Conservation (phyloP, 176 grass and related monocot genomes). For the Saccharum spontaneum region DNA sequence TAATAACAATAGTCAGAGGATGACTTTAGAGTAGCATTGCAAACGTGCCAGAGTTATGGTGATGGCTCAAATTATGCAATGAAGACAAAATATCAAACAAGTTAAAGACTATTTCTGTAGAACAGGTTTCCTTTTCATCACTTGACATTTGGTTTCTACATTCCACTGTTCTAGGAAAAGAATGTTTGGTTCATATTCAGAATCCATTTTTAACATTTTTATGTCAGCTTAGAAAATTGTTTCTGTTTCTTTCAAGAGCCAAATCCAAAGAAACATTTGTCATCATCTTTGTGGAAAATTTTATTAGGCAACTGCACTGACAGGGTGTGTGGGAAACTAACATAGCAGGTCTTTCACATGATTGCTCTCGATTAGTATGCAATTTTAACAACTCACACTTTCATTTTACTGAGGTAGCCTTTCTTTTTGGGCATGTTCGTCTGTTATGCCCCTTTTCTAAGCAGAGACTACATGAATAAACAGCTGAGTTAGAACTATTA, state of each 20-base stretch:
- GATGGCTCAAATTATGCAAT: not conserved
- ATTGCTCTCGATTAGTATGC: slow-evolving; percentile 5
- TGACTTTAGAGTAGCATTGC: slow-evolving; percentile 14
- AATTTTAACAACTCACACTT: slow-evolving; percentile 4
- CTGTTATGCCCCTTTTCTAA: slow-evolving; percentile 70
- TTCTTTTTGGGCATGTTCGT: slow-evolving; percentile 58
- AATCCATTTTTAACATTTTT: not conserved
- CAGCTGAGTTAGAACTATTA: slow-evolving; percentile 36
- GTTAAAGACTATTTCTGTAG: not conserved
- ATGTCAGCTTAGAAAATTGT: not conserved
- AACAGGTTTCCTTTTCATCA: not conserved
- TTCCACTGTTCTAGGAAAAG: not conserved
- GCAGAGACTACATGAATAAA: slow-evolving; percentile 65
- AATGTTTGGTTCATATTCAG: not conserved
- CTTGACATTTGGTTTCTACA: not conserved
- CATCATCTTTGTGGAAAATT: not conserved
- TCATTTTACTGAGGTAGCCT: slow-evolving; percentile 23
- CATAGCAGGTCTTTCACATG: not conserved
- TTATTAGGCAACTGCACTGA: not conserved
- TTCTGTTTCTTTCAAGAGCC: not conserved
- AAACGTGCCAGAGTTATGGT: not conserved
- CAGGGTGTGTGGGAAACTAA: not conserved
- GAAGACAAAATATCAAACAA: not conserved
- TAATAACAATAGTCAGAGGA: not conserved
- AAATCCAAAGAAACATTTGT: not conserved